A percentile compares a stretch with the other conserved stretches of the same genome.
Evolutionary conservation across 306 rosid species (phyloP).

Genomic region (Inga leiocalycina): DNA sequence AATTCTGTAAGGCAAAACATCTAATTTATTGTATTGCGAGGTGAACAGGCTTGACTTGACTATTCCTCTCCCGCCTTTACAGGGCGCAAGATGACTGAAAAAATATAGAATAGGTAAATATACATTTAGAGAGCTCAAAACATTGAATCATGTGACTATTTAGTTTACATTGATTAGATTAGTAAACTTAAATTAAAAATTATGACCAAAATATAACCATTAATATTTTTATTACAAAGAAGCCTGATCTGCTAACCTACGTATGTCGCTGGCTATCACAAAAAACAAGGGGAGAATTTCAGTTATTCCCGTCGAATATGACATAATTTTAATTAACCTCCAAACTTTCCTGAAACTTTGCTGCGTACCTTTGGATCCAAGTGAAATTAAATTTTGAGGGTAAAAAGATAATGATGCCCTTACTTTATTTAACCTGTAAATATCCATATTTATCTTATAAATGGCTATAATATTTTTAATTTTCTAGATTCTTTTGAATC

Average conservation of each 20-base stretch:
- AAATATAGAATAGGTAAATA: background rate
- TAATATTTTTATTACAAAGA: background rate
- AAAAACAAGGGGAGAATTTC: too few relatives aligned
- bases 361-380: accelerated
- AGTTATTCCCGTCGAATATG: too few relatives aligned
- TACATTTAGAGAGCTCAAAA: background rate
- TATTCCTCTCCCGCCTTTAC: background rate
- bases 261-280: background rate
- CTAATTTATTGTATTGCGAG: background rate
- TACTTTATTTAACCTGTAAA: too few relatives aligned
- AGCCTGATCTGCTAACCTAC: background rate
- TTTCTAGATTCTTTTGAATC: too few relatives aligned
- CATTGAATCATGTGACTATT: background rate
- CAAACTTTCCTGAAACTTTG: too few relatives aligned
- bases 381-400: too few relatives aligned
- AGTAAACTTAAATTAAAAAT: background rate
- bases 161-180: too few relatives aligned
- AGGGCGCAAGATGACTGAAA: background rate
- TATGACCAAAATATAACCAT: background rate
- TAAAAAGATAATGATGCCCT: too few relatives aligned
- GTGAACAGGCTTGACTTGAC: background rate
- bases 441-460: too few relatives aligned
- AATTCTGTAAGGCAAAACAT: background rate
- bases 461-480: too few relatives aligned
- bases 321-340: too few relatives aligned